Conservation (phyloP, 1,139 yeast species). For the Yamadazyma mexicana region DNA sequence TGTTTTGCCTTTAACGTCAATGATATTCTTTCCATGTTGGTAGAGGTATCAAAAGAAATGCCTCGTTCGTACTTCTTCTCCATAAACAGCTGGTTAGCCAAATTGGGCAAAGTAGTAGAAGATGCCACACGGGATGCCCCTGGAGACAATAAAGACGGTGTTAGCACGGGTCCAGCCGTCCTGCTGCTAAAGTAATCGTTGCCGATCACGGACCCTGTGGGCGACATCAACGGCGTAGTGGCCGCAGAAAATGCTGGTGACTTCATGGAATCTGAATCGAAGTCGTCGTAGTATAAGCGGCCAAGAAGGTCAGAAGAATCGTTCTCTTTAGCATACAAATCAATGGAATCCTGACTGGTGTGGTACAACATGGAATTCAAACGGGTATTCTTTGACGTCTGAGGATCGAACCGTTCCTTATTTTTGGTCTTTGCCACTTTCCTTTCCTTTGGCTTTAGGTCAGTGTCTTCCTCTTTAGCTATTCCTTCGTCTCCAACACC, state of each 20-base stretch:
- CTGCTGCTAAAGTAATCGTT: constrained; percentile 15
- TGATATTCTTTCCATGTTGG: constrained; percentile 41
- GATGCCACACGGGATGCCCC: constrained; percentile 8
- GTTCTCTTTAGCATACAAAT: constrained; percentile 39
- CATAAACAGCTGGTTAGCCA: constrained; percentile 7
- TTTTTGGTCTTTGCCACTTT: constrained; percentile 14
- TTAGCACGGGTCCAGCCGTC: constrained; percentile 1
- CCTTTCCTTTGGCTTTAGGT: constrained; percentile 11
- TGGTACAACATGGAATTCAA: constrained; percentile 43
- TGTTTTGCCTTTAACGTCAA: constrained; percentile 58
- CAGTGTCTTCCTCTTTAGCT: constrained; percentile 4
- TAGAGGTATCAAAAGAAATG: constrained; percentile 54
- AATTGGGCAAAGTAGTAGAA: constrained; percentile 9
- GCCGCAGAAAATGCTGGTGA: constrained; percentile 23
- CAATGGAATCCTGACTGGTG: constrained; percentile 42
- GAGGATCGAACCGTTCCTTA: constrained; percentile 24
- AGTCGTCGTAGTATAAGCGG: constrained; percentile 46
- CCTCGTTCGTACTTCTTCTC: constrained; percentile 31
- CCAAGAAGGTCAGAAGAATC: constrained; percentile 44
- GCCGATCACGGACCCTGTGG: constrained; percentile 12
- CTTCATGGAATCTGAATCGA: constrained; percentile 33
- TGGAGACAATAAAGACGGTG: constrained; percentile 6
- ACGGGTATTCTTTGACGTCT: constrained; percentile 40
- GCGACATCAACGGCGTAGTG: constrained; percentile 21
- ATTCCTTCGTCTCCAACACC: background rate